phyloP scores from a whole-genome alignment of 163 green algal genomes.

The Scenedesmus sp. region DNA sequence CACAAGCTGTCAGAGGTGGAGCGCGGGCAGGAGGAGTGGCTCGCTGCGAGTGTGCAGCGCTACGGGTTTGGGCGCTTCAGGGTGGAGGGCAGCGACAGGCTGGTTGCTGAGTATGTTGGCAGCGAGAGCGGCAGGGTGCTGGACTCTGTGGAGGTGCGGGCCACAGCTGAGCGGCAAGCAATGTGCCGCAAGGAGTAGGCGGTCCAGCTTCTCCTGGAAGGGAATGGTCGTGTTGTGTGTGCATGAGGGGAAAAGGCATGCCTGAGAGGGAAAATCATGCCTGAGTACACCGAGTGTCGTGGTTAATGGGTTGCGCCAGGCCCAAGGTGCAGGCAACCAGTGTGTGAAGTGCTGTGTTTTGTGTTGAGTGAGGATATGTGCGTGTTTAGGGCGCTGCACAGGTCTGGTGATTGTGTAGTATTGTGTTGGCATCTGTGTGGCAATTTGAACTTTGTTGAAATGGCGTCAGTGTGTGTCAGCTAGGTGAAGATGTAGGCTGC shows the following conservation, averaged over 20 bases:
- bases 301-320: too few species aligned
- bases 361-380: too few species aligned
- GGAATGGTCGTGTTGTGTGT: too few species aligned
- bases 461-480: neutral
- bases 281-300: too few species aligned
- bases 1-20: slow-evolving; percentile 44
- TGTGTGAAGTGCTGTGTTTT: too few species aligned
- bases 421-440: too few species aligned
- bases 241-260: too few species aligned
- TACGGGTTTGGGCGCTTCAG: slow-evolving; percentile 47
- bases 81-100: slow-evolving; percentile 3
- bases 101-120: slow-evolving; percentile 46
- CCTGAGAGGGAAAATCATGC: too few species aligned
- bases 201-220: neutral
- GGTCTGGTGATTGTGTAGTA: too few species aligned
- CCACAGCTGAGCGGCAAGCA: neutral
- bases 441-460: too few species aligned
- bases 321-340: too few species aligned
- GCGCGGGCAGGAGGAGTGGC: slow-evolving; percentile 39
- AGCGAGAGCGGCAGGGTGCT: slow-evolving; percentile 41
- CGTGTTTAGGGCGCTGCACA: too few species aligned
- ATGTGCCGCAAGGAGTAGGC: neutral
- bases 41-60: neutral
- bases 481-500: neutral
- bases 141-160: slow-evolving; percentile 15